Evolutionary conservation across 1,284 basidiomycete genomes (phyloP).

Genomic region (Blastosporella zonata): DNA sequence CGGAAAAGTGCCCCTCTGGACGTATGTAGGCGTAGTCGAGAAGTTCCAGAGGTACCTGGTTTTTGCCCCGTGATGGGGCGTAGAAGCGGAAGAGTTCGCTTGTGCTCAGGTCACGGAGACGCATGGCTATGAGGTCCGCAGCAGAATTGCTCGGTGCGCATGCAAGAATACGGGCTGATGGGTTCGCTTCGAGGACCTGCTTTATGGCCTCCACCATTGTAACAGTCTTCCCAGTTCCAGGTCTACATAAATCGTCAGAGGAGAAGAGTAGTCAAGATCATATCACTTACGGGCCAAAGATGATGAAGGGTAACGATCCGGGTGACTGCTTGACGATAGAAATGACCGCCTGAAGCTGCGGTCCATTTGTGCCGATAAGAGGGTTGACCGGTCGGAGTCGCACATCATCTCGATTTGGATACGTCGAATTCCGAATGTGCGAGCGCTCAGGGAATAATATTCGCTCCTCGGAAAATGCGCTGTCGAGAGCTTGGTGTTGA

Average conservation of each 20-base stretch:
- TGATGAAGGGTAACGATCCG: slow-evolving; percentile 53
- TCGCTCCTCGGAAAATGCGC: slow-evolving; percentile 36
- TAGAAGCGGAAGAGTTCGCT: slow-evolving; percentile 59
- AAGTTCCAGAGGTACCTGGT: slow-evolving; percentile 42
- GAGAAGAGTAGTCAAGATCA: not conserved
- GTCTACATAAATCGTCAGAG: slow-evolving; percentile 11
- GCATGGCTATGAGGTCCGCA: slow-evolving; percentile 55
- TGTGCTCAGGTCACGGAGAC: slow-evolving; percentile 39
- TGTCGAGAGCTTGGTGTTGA: slow-evolving; percentile 56
- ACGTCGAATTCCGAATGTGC: slow-evolving; percentile 25
- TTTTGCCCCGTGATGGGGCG: slow-evolving; percentile 52
- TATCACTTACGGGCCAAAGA: slow-evolving; percentile 62
- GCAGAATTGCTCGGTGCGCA: slow-evolving; percentile 67
- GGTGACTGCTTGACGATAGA: slow-evolving; percentile 43
- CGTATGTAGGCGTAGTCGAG: slow-evolving; percentile 39
- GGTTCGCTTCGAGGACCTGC: slow-evolving; percentile 47
- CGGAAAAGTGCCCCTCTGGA: slow-evolving; percentile 37
- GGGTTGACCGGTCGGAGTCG: slow-evolving; percentile 36
- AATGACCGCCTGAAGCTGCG: slow-evolving; percentile 53
- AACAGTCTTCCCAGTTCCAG: slow-evolving; percentile 64
- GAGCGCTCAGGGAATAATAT: slow-evolving; percentile 38
- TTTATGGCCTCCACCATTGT: slow-evolving; percentile 64
- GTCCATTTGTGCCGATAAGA: slow-evolving; percentile 44
- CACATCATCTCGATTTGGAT: slow-evolving; percentile 13
- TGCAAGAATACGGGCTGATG: slow-evolving; percentile 49